These are phyloP conservation scores for Stagonosporopsis vannaccii DNA, from an alignment of 2,329 filamentous ascomycete species.

Conservation along the genomic window DNA sequence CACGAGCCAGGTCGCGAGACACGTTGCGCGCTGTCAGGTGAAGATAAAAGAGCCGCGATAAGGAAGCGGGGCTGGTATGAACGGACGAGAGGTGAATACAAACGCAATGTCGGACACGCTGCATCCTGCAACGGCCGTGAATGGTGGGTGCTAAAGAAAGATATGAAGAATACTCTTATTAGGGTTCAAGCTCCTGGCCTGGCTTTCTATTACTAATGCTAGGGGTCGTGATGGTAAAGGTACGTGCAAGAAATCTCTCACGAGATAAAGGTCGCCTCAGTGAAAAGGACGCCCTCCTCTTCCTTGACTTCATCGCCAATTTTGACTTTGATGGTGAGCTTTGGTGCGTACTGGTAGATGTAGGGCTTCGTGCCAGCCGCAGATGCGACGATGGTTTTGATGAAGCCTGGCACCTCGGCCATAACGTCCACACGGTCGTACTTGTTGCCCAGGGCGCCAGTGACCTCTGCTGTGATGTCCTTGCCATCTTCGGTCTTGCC, in stretches of 20 bases:
- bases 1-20: slow-evolving; percentile 10
- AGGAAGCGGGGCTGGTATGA: slow-evolving; percentile 1
- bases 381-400: slow-evolving; percentile 90
- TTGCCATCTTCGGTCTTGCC: slow-evolving; percentile 81
- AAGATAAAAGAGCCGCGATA: slow-evolving; percentile 4
- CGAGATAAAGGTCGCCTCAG: slow-evolving; percentile 96
- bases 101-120: not conserved
- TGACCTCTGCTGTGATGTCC: slow-evolving; percentile 71
- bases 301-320: slow-evolving; percentile 78
- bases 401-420: slow-evolving; percentile 92
- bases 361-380: slow-evolving; percentile 94
- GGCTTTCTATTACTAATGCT: slow-evolving; percentile 42
- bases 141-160: not conserved
- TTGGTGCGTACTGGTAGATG: slow-evolving; percentile 91
- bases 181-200: slow-evolving; percentile 46
- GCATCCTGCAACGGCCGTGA: not conserved
- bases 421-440: slow-evolving; percentile 92
- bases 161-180: slow-evolving; percentile 31
- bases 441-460: slow-evolving; percentile 71
- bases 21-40: slow-evolving; percentile 29
- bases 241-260: slow-evolving; percentile 45
- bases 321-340: slow-evolving; percentile 81
- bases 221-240: slow-evolving; percentile 30
- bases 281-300: slow-evolving; percentile 82
- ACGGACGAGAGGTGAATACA: not conserved